phyloP scores from a whole-genome alignment of 495 filamentous ascomycete species.

The Penicillium lividum region DNA sequence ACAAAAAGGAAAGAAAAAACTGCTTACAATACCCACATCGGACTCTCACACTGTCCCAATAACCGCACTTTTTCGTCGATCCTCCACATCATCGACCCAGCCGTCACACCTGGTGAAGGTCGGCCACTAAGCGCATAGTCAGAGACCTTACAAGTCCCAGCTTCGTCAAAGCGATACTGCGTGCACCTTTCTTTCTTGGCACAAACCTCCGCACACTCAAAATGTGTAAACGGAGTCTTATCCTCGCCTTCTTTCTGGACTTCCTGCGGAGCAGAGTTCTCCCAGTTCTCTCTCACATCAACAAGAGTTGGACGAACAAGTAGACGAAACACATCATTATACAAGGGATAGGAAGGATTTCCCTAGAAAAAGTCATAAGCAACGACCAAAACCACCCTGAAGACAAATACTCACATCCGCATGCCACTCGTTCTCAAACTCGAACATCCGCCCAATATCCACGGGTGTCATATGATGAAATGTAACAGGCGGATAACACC shows the following conservation, averaged over 20 bases:
- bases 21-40: slow-evolving; percentile 2
- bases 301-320: slow-evolving; percentile 25
- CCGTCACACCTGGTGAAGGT: slow-evolving; percentile 14
- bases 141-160: slow-evolving; percentile 33
- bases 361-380: slow-evolving; percentile 8
- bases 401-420: slow-evolving; percentile 14
- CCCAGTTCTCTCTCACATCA: slow-evolving; percentile 28
- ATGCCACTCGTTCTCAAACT: slow-evolving; percentile 47
- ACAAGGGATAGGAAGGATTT: slow-evolving; percentile 18
- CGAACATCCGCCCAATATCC: slow-evolving; percentile 39
- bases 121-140: slow-evolving; percentile 20
- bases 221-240: slow-evolving; percentile 13
- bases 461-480: slow-evolving; percentile 50
- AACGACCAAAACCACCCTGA: background rate
- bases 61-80: slow-evolving; percentile 24
- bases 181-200: slow-evolving; percentile 35
- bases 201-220: slow-evolving; percentile 40
- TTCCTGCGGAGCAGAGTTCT: slow-evolving; percentile 25
- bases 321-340: slow-evolving; percentile 28
- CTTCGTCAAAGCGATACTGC: slow-evolving; percentile 37
- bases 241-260: slow-evolving; percentile 12
- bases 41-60: slow-evolving; percentile 22
- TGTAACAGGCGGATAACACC: slow-evolving; percentile 50
- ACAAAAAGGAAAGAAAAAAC: background rate
- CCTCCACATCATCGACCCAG: slow-evolving; percentile 35